Conservation (phyloP, 768 basidiomycete species). For the Kwoniella dendrophila region DNA sequence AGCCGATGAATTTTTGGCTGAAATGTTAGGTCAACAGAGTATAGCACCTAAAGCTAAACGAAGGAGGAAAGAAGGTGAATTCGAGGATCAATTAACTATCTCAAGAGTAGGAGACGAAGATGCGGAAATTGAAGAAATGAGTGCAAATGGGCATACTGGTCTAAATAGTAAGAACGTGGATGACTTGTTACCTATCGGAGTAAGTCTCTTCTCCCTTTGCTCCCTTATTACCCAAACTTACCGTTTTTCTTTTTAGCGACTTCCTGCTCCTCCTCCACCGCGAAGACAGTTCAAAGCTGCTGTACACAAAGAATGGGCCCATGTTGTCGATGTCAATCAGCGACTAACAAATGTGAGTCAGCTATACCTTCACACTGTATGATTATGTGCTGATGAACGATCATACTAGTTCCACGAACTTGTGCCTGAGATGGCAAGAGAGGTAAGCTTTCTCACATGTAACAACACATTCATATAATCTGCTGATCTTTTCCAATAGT, state of each 20-base stretch:
- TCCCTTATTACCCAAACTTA: constrained; percentile 56
- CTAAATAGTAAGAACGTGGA: constrained; percentile 66
- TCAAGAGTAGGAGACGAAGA: constrained; percentile 39
- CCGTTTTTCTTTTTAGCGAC: constrained; percentile 25
- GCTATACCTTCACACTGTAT: background rate
- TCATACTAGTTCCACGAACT: constrained; percentile 64
- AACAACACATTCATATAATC: background rate
- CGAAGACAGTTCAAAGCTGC: constrained; percentile 44
- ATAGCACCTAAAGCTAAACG: constrained; percentile 51
- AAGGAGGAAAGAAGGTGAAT: constrained; percentile 44
- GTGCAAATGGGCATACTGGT: constrained; percentile 59
- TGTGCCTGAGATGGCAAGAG: constrained; percentile 94
- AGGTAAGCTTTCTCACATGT: constrained; percentile 61
- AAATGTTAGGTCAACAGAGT: constrained; percentile 42
- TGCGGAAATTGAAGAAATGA: constrained; percentile 20
- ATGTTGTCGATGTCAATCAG: constrained; percentile 89
- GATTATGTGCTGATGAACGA: background rate
- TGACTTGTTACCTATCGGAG: constrained; percentile 67
- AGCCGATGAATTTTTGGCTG: constrained; percentile 52
- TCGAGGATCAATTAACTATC: constrained; percentile 37
- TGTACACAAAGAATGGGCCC: constrained; percentile 93
- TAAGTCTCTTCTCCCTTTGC: constrained; percentile 62
- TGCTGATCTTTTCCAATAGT: constrained; percentile 60
- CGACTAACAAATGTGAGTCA: constrained; percentile 69
- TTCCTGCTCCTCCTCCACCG: constrained; percentile 48